Evolutionary conservation across 331 rosid species (phyloP).

Genomic region (Quercus lobata): DNA sequence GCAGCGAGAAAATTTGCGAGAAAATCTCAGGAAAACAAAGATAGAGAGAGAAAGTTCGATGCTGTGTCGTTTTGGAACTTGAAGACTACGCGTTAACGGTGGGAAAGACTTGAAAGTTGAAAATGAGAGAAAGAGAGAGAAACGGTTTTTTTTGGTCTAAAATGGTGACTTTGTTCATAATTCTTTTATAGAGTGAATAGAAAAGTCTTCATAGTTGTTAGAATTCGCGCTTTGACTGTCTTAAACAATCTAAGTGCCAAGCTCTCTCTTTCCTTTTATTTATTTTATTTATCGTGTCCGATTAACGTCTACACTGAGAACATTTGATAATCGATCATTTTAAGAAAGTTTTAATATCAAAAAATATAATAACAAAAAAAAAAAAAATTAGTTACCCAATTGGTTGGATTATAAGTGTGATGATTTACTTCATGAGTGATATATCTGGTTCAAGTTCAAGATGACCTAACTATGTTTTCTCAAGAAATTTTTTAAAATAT

Average conservation of each 20-base stretch:
- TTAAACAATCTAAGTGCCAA: background rate
- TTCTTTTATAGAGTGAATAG: background rate
- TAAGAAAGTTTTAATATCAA: rapidly evolving
- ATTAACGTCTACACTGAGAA: rapidly evolving
- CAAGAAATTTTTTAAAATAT: rapidly evolving
- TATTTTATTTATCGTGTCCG: rapidly evolving
- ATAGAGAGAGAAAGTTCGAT: background rate
- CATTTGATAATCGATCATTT: rapidly evolving
- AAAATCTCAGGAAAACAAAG: background rate
- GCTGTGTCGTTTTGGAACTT: slow-evolving; percentile 21
- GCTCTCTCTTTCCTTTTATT: too few species aligned
- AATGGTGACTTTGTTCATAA: background rate
- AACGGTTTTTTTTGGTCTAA: background rate
- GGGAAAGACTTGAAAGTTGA: slow-evolving; percentile 6
- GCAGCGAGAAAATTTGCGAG: slow-evolving; percentile 5
- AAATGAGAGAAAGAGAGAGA: background rate
- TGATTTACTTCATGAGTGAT: too few species aligned
- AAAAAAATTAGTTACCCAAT: too few species aligned
- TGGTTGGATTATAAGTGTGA: too few species aligned
- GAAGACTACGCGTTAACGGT: slow-evolving; percentile 22
- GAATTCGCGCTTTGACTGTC: background rate
- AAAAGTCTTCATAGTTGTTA: background rate
- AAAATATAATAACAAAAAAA: too few species aligned
- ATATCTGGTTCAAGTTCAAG: rapidly evolving
- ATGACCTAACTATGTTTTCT: rapidly evolving